Base-by-base conservation (phyloP, 768 basidiomycete species). In the Hebeloma cylindrosporum region DNA sequence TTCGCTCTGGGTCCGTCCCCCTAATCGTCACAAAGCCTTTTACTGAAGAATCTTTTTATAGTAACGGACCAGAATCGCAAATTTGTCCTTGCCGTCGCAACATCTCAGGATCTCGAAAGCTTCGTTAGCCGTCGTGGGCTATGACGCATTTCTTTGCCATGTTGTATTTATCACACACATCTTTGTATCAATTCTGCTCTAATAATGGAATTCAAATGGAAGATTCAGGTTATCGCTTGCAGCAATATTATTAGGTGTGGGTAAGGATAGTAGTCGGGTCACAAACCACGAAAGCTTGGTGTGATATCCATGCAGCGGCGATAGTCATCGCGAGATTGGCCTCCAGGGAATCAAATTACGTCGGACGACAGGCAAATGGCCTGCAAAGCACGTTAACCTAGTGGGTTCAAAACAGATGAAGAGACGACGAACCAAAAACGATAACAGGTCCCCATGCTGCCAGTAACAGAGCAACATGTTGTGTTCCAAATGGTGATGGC, bases 51-150 rank as follows among this genome's bases (percentile, higher is more conserved):
- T 32, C 51, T 25, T 58, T 27, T 2, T 17, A 14, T 50, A 93
- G 93, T 95, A 27, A 94, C 93, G 4, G 93, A 96, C 63, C 66
- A 69, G 34, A 74, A 74, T 40, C 80, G 88, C 45, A 90, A 91
- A 60, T 93, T 93, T 47, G 88, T 93, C 3, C 75, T 92, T 11
- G 90, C 74, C 1, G 81, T 93, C 0, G 89, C 85, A 1, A 93
- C 90, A 14, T 59, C 69, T 13, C 82, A 90, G 21, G 90, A 93
- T 59, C 67, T 93, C 14, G 79, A 88, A 59, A 76, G 68, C 35
- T 80, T 82, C 53, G 77, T 79, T 30, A 63, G 69, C 20, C 69
- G 80, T 27, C 69, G 79, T 36, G 80, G 78, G 14, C 63, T 67
- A 36, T 64, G 49, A 62, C 46, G 23, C 3, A 5, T 8, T 32